A percentile compares a stretch with the other conserved stretches of the same genome.
Evolutionary conservation across 2,329 filamentous ascomycete genomes (phyloP).

Genomic region (Corynespora cassiicola): DNA sequence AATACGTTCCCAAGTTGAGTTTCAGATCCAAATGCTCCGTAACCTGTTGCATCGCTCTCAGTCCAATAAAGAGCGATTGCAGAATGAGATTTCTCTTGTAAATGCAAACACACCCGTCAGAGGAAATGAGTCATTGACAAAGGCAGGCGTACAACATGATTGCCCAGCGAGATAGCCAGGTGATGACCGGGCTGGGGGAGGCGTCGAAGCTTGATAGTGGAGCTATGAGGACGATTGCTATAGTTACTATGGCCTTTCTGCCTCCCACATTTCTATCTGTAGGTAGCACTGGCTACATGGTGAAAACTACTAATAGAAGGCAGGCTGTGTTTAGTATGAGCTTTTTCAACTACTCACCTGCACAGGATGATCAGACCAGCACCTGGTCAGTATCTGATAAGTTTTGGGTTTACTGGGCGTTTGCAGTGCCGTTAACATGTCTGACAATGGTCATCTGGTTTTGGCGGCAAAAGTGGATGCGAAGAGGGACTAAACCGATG

Average conservation of each 20-base stretch:
- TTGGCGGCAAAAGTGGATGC: not conserved
- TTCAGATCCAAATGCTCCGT: conserved; percentile 16
- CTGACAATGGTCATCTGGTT: not conserved
- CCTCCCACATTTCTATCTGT: conserved; percentile 7
- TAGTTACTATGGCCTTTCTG: conserved; percentile 5
- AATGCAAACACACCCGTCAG: too few relatives aligned
- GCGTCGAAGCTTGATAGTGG: conserved; percentile 13
- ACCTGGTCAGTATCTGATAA: not conserved
- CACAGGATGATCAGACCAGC: not conserved
- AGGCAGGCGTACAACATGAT: conserved; percentile 24
- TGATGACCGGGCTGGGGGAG: conserved; percentile 19
- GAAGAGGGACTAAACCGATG: too few relatives aligned
- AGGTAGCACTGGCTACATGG: too few relatives aligned
- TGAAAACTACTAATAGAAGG: too few relatives aligned
- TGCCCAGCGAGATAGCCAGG: conserved; percentile 21
- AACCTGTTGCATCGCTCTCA: conserved; percentile 14
- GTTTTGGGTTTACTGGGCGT: conserved; percentile 2
- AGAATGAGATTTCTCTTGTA: conserved; percentile 25
- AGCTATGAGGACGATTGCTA: conserved; percentile 5
- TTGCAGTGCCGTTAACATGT: conserved; percentile 1
- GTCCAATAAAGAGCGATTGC: conserved; percentile 23
- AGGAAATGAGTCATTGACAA: conserved; percentile 5
- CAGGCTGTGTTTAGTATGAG: conserved; percentile 5
- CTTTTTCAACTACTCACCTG: not conserved
- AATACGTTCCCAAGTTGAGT: conserved; percentile 6